phyloP scores from a whole-genome alignment of 179 eudicot genomes.

The Beta macrorhiza region DNA sequence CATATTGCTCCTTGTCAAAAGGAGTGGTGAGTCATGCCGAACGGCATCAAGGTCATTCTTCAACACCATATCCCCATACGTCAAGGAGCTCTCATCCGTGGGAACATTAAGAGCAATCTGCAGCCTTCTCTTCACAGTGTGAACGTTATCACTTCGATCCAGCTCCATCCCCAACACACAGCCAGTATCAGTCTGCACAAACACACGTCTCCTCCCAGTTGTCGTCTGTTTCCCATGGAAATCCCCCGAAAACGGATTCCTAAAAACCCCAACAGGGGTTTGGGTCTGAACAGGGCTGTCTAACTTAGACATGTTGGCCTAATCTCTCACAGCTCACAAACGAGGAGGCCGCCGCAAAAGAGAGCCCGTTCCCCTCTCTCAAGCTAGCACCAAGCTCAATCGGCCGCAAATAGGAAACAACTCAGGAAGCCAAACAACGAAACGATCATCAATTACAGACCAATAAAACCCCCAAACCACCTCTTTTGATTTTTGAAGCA shows the following conservation, averaged over 20 bases:
- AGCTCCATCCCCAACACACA: conserved; percentile 74
- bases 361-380: conserved; percentile 43
- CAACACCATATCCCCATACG: conserved; percentile 69
- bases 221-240: conserved; percentile 40
- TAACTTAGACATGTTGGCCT: conserved; percentile 55
- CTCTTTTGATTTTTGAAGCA: neutral
- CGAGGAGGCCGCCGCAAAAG: conserved; percentile 42
- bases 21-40: conserved; percentile 64
- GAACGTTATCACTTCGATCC: conserved; percentile 72
- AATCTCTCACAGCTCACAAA: conserved; percentile 33
- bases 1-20: conserved; percentile 52
- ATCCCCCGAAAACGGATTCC: conserved; percentile 42
- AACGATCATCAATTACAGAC: conserved; percentile 36
- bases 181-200: conserved; percentile 77
- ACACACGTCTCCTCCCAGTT: conserved; percentile 57
- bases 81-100: conserved; percentile 66
- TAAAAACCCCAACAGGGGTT: conserved; percentile 52
- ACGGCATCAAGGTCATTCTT: conserved; percentile 72
- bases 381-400: conserved; percentile 41
- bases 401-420: conserved; percentile 16
- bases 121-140: conserved; percentile 67
- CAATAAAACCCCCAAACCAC: conserved; percentile 15
- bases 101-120: conserved; percentile 66
- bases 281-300: conserved; percentile 77
- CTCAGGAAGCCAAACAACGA: neutral